Evolutionary conservation across 345 rosid genomes (phyloP).

Genomic region (Toxicodendron radicans): DNA sequence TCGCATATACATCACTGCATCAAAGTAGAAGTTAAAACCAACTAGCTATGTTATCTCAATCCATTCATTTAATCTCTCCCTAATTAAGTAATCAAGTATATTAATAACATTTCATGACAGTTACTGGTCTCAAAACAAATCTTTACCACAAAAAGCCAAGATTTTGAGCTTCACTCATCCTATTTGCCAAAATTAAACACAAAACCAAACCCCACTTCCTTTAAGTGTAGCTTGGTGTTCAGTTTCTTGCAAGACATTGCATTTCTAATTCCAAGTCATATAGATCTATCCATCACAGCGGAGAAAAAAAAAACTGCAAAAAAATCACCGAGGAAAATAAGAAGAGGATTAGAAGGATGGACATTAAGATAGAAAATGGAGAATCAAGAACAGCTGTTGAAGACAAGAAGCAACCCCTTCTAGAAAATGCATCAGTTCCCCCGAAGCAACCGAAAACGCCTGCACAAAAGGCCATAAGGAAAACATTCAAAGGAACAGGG

Average conservation of each 20-base stretch:
- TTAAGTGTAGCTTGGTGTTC: neutral
- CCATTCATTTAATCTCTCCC: neutral
- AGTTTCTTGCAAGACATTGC: slow-evolving; percentile 1
- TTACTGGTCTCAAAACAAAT: neutral
- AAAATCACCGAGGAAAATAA: neutral
- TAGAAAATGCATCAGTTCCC: slow-evolving; percentile 1
- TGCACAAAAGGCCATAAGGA: slow-evolving; percentile 9
- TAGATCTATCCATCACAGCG: neutral
- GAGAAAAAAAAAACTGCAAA: too few species aligned
- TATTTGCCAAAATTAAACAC: neutral
- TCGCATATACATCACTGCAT: neutral
- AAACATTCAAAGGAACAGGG: slow-evolving; percentile 16
- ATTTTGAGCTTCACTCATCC: neutral
- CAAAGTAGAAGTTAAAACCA: neutral
- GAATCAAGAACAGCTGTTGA: neutral
- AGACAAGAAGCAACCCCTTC: slow-evolving; percentile 13
- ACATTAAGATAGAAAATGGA: neutral
- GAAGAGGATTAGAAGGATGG: neutral
- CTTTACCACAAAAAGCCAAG: neutral
- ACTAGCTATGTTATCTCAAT: neutral
- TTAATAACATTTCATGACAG: neutral
- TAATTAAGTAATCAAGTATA: neutral
- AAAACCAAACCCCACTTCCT: neutral
- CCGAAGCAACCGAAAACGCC: slow-evolving; percentile 13
- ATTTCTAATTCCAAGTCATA: neutral